Percentiles rank a stretch among this genome's conserved stretches.
Conservation (phyloP, 2,329 filamentous ascomycete genomes). For the Fonsecaea pedrosoi region DNA sequence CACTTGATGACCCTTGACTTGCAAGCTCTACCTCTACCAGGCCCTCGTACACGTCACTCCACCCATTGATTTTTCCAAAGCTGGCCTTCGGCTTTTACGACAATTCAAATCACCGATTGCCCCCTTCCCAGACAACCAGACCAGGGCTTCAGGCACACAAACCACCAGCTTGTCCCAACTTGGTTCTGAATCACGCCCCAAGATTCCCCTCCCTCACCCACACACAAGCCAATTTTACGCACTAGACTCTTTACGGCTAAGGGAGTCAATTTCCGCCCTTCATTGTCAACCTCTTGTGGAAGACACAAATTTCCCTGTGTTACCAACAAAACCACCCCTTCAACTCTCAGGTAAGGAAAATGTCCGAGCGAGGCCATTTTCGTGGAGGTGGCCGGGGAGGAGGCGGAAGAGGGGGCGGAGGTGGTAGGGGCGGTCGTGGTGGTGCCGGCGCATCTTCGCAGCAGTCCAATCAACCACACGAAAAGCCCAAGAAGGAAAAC, state of each 20-base stretch:
- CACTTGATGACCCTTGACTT: not conserved
- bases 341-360: conserved; percentile 30
- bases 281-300: not conserved
- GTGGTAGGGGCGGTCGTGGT: conserved; percentile 50
- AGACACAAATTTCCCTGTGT: not conserved
- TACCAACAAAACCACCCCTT: not conserved
- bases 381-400: conserved; percentile 45
- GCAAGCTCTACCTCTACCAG: not conserved
- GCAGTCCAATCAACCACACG: conserved; percentile 60
- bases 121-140: not conserved
- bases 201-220: not conserved
- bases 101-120: not conserved
- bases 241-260: conserved; percentile 18
- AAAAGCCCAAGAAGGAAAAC: conserved; percentile 96
- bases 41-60: not conserved
- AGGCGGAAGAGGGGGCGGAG: conserved; percentile 55
- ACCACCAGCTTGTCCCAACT: not conserved
- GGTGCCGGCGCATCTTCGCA: conserved; percentile 54
- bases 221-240: not conserved
- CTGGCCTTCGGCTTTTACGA: not conserved
- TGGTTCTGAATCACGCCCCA: conserved; percentile 1
- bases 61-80: not conserved
- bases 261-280: not conserved
- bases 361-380: conserved; percentile 61
- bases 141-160: not conserved